Conservation (phyloP, 2,329 filamentous ascomycete genomes). For the Penicillium sp. region DNA sequence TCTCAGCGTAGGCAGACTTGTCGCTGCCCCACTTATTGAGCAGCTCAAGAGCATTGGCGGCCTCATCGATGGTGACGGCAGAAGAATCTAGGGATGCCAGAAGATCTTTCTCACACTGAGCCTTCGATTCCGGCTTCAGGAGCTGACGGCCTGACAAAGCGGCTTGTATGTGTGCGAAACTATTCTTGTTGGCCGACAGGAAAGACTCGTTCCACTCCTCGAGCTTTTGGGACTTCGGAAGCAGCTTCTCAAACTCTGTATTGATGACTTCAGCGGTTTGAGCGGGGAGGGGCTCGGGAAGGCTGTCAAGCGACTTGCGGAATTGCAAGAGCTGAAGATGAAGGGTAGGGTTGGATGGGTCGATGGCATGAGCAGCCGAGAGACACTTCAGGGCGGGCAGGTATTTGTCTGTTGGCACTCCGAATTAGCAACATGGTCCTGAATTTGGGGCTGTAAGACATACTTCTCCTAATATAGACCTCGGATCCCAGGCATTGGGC, state of each 20-base stretch:
- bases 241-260: conserved; percentile 66
- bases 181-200: conserved; percentile 64
- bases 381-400: conserved; percentile 86
- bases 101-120: conserved; percentile 66
- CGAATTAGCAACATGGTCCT: conserved; percentile 27
- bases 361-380: conserved; percentile 70
- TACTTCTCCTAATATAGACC: conserved; percentile 82
- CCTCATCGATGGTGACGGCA: conserved; percentile 60
- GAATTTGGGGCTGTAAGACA: conserved; percentile 39
- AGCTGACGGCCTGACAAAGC: conserved; percentile 64
- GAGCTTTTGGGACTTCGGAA: conserved; percentile 61
- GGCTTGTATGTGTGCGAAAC: conserved; percentile 65
- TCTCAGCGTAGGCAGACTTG: conserved; percentile 54
- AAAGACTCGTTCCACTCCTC: conserved; percentile 70
- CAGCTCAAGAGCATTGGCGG: conserved; percentile 57
- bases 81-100: conserved; percentile 60
- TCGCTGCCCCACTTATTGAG: conserved; percentile 58
- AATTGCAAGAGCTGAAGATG: conserved; percentile 76
- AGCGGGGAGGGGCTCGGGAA: conserved; percentile 63
- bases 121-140: conserved; percentile 61
- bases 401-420: conserved; percentile 69
- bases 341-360: conserved; percentile 71
- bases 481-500: conserved; percentile 88
- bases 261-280: conserved; percentile 73
- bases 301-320: conserved; percentile 63